Conservation (phyloP, 768 basidiomycete species). For the Leccinum subtestaceum region DNA sequence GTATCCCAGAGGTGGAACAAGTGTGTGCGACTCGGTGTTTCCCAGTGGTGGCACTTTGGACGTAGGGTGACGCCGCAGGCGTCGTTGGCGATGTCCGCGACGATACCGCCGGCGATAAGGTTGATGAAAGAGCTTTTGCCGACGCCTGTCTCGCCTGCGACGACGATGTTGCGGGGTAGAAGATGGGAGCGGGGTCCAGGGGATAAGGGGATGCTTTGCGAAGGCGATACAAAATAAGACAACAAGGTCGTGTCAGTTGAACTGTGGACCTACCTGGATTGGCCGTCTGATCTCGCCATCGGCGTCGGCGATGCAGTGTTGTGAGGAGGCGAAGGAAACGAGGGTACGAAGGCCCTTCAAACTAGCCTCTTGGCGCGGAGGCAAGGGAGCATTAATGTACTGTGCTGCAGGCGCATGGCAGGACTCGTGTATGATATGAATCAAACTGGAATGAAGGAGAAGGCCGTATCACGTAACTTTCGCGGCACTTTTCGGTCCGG, state of each 20-base stretch:
- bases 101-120: constrained; percentile 15
- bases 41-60: constrained; percentile 14
- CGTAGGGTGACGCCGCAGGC: constrained; percentile 22
- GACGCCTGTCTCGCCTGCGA: constrained; percentile 26
- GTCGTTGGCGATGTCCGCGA: constrained; percentile 21
- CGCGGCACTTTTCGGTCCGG: neutral
- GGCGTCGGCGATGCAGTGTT: neutral
- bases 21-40: constrained; percentile 17
- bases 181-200: neutral
- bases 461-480: neutral
- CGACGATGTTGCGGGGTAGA: constrained; percentile 20
- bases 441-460: neutral
- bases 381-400: neutral
- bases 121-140: constrained; percentile 29
- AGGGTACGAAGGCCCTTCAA: neutral
- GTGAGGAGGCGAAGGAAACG: neutral
- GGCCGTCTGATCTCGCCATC: neutral
- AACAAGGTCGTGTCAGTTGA: neutral
- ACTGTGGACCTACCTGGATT: neutral
- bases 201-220: neutral
- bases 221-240: too few species aligned
- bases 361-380: neutral
- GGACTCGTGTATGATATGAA: neutral
- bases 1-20: constrained; percentile 26
- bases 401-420: neutral